Evolutionary conservation across 495 filamentous ascomycete genomes (phyloP).

Genomic region (Sordaria brevicollis): DNA sequence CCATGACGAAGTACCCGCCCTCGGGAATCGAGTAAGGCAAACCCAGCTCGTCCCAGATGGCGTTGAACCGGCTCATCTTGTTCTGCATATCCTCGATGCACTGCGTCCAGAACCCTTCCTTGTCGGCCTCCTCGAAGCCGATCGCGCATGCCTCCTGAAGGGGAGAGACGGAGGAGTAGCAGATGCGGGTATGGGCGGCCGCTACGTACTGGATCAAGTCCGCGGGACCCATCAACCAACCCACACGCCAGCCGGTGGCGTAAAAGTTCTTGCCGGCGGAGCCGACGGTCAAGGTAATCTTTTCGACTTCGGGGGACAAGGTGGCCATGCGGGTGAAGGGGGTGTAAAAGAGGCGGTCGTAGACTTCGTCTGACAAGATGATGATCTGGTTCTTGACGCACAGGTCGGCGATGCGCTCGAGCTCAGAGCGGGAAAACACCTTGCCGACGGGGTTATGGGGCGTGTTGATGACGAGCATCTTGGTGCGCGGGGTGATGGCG

Average conservation of each 20-base stretch:
- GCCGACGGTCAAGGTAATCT: constrained; percentile 83
- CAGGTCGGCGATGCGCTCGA: constrained; percentile 78
- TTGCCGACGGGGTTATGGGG: constrained; percentile 93
- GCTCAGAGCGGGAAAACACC: constrained; percentile 74
- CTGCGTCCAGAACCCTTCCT: constrained; percentile 79
- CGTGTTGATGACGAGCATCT: constrained; percentile 85
- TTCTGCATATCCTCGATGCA: constrained; percentile 73
- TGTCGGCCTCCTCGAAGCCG: constrained; percentile 83
- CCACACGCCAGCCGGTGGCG: constrained; percentile 92
- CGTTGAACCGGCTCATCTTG: constrained; percentile 83
- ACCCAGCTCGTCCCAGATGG: constrained; percentile 78
- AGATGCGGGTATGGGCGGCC: constrained; percentile 90
- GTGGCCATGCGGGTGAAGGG: constrained; percentile 90
- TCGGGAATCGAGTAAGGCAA: constrained; percentile 89
- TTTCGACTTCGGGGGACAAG: constrained; percentile 74
- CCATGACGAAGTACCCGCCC: constrained; percentile 93
- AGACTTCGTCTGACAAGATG: constrained; percentile 92
- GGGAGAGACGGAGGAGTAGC: constrained; percentile 86
- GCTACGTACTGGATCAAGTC: constrained; percentile 86
- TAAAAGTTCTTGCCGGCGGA: constrained; percentile 98
- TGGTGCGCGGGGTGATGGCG: constrained; percentile 75
- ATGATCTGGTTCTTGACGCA: constrained; percentile 90
- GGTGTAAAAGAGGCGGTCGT: constrained; percentile 89
- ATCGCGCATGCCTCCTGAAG: constrained; percentile 95
- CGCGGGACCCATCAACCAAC: constrained; percentile 81